phyloP scores from a whole-genome alignment of 73 alveolate species.

The Durusdinium trenchii region DNA sequence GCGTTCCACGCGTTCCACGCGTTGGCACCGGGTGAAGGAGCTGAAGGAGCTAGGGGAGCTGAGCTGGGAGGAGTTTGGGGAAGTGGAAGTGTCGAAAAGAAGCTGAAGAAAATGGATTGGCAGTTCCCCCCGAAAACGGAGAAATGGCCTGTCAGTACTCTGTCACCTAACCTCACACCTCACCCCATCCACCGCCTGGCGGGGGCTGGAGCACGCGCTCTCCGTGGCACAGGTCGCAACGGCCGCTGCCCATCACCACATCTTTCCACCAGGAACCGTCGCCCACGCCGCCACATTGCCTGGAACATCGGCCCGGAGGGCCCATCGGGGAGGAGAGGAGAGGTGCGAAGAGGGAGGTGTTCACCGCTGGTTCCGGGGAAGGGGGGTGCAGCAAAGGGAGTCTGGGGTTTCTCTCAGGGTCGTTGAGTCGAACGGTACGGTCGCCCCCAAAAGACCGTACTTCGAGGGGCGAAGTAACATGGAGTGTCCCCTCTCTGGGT shows the following conservation, averaged over 20 bases:
- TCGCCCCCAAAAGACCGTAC: no score
- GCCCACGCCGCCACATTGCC: slow-evolving; percentile 93
- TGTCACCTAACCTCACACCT: background rate
- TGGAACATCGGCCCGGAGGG: background rate
- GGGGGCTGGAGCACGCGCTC: slow-evolving; percentile 71
- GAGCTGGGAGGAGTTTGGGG: background rate
- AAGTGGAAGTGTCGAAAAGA: no score
- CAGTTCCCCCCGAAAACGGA: background rate
- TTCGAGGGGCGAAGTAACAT: no score
- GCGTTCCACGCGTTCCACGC: no score
- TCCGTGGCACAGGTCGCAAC: slow-evolving; percentile 75
- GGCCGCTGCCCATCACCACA: slow-evolving; percentile 65
- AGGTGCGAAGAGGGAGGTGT: background rate
- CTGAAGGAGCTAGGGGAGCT: background rate
- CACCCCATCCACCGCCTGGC: slow-evolving; percentile 51
- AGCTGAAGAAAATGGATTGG: no score
- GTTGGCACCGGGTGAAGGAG: background rate
- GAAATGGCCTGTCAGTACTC: background rate
- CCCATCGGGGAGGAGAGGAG: no score
- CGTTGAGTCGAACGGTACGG: no score
- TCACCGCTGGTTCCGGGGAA: background rate
- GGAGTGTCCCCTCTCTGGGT: no score
- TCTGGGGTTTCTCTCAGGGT: no score
- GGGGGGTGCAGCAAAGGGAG: background rate
- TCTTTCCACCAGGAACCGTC: slow-evolving; percentile 40